phyloP scores from a whole-genome alignment of 2,329 filamentous ascomycete genomes.

The Aspergillus quadricinctus region DNA sequence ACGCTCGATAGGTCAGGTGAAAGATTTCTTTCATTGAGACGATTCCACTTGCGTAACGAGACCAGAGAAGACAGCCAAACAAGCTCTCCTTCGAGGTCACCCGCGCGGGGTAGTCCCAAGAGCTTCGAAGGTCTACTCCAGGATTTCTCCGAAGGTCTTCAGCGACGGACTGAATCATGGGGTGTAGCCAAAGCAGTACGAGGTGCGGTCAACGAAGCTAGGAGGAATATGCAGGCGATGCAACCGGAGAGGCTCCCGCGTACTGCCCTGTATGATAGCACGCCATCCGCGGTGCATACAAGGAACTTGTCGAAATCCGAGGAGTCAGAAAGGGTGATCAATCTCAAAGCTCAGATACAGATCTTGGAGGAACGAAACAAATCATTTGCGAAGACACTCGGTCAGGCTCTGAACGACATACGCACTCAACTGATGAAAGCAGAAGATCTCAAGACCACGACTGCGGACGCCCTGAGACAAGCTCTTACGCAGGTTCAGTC shows the following conservation, averaged over 20 bases:
- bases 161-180: constrained; percentile 47
- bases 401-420: constrained; percentile 40
- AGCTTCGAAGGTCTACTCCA: constrained; percentile 45
- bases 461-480: constrained; percentile 31
- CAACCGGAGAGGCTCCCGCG: constrained; percentile 36
- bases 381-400: constrained; percentile 38
- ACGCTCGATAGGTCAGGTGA: constrained; percentile 16
- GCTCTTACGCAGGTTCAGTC: constrained; percentile 39
- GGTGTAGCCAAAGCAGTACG: constrained; percentile 47
- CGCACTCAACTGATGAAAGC: constrained; percentile 28
- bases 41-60: constrained; percentile 25
- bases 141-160: constrained; percentile 46
- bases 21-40: constrained; percentile 15
- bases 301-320: constrained; percentile 9
- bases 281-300: constrained; percentile 9
- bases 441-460: constrained; percentile 19
- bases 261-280: constrained; percentile 14
- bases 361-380: constrained; percentile 39
- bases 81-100: constrained; percentile 33
- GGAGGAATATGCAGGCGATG: constrained; percentile 44
- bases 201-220: constrained; percentile 45
- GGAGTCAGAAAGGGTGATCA: constrained; percentile 15
- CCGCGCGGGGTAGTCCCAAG: constrained; percentile 35
- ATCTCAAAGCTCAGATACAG: constrained; percentile 30
- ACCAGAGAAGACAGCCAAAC: constrained; percentile 25